Conservation (phyloP, 108 stramenopile species). For the Discostella stelligeroides region DNA sequence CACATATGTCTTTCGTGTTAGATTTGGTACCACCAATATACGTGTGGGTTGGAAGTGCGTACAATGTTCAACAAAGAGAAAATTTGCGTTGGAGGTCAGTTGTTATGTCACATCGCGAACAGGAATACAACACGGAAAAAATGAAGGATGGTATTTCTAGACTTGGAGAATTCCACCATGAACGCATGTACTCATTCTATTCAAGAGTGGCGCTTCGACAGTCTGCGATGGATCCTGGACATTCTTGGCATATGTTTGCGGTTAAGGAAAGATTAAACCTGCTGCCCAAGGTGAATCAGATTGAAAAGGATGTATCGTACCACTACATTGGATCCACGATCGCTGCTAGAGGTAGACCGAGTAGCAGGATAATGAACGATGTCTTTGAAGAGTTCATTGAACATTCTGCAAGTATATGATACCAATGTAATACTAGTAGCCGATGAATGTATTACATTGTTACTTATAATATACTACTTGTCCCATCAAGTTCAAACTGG, state of each 20-base stretch:
- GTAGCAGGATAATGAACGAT: slow-evolving; percentile 48
- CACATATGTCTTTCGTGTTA: not conserved
- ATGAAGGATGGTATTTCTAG: slow-evolving; percentile 1
- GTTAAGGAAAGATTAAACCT: slow-evolving; percentile 35
- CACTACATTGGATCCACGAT: slow-evolving; percentile 62
- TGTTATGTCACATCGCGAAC: slow-evolving; percentile 7
- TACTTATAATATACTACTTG: not conserved
- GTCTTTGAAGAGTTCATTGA: slow-evolving; percentile 44
- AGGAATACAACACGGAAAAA: slow-evolving; percentile 13
- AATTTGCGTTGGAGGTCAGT: slow-evolving; percentile 17
- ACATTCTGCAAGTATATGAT: slow-evolving; percentile 3
- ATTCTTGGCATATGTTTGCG: slow-evolving; percentile 65
- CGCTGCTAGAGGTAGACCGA: slow-evolving; percentile 61
- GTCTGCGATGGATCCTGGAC: slow-evolving; percentile 61
- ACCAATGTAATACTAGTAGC: no score
- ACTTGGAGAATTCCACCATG: slow-evolving; percentile 5
- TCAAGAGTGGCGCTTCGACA: slow-evolving; percentile 57
- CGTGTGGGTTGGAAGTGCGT: slow-evolving; percentile 61
- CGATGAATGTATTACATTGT: no score
- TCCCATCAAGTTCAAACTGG: slow-evolving; percentile 48
- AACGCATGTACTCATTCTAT: slow-evolving; percentile 30
- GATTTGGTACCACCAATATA: slow-evolving; percentile 78
- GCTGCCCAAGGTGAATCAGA: slow-evolving; percentile 3
- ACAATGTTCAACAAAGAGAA: slow-evolving; percentile 20
- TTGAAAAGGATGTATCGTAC: slow-evolving; percentile 31